Base-by-base conservation (phyloP, 306 rosid genomes). In the Prunus dulcis region DNA sequence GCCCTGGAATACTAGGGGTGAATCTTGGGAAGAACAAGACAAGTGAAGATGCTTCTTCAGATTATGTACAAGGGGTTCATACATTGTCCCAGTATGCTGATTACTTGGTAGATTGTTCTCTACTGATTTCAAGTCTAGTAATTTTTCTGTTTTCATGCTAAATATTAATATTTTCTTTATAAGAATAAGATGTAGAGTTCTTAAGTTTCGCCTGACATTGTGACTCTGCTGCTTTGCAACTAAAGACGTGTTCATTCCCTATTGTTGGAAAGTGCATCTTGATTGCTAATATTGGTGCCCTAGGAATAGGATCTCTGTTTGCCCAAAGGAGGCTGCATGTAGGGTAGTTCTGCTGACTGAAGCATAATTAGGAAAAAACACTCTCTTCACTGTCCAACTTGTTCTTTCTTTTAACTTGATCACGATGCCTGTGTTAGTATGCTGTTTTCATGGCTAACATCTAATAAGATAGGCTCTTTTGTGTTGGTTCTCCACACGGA, bases 1-100 rank as follows among this genome's bases (percentile, higher is more conserved):
- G 98, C 46, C 98, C 98, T 69, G 98, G 98, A 50, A 90, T 94
- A 79, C 93, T 94, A 79, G 98, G 98, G 17, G 98, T 94, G 78
- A 94, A 94, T 90, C 93, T 94, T 71, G 98, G 98, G 77, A 94
- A 94, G 84, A 94, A 94, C 83, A 94, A 94, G 80, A 90, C 90
- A 58, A 94, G 97, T 80, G 98, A 38, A 89, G 98, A 94, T 87
- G 97, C 98, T 85, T 87, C 91, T 19, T 86, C 90, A 52, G 98
- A 94, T 79, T 94, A 94, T 85, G 97, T 92, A 80, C 98, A 92
- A 84, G 97, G 98, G 76, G 93, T 94, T 70, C 98, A 94, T 84
- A 92, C 98, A 56, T 88, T 94, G 81, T 94, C 98, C 76, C 98
- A 94, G 78, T 95, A 86, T 85, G 98, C 97, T 71, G 98, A 95